These are phyloP conservation scores for Pseudonitzschia multiseries DNA, from an alignment of 108 stramenopile species.

Conservation along the genomic window DNA sequence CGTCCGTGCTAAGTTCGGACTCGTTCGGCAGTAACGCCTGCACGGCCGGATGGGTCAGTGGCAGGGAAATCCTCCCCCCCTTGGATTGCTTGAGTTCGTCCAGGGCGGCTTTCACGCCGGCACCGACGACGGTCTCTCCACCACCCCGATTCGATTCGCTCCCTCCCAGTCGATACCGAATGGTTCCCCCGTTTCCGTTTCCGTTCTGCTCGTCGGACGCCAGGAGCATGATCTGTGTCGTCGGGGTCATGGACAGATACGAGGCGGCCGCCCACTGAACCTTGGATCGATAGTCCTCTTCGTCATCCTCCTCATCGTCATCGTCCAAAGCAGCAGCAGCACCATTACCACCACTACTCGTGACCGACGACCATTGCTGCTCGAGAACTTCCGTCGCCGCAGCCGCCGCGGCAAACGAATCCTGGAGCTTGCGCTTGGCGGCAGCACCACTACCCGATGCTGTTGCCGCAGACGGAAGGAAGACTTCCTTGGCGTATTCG, in stretches of 20 bases:
- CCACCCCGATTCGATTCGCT: not conserved
- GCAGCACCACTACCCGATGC: not conserved
- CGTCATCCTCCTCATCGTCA: slow-evolving; percentile 1
- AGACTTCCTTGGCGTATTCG: slow-evolving; percentile 60
- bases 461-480: not conserved
- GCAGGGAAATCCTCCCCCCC: slow-evolving; percentile 64
- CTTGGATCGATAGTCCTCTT: slow-evolving; percentile 23
- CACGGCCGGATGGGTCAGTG: slow-evolving; percentile 56
- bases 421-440: not conserved
- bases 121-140: too few relatives aligned
- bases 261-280: slow-evolving; percentile 56
- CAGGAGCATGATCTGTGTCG: slow-evolving; percentile 44
- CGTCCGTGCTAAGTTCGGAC: not conserved
- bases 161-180: slow-evolving; percentile 33
- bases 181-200: not conserved
- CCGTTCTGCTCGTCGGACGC: not conserved
- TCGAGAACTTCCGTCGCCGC: not conserved
- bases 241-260: slow-evolving; percentile 51
- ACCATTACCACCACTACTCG: not conserved
- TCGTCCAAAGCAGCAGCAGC: slow-evolving; percentile 25
- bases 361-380: slow-evolving; percentile 4
- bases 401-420: not conserved
- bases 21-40: slow-evolving; percentile 1
- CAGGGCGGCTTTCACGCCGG: slow-evolving; percentile 33
- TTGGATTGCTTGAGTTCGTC: slow-evolving; percentile 36